Conservation (phyloP, 208 protist species). For the Wallacemonas sp. region DNA sequence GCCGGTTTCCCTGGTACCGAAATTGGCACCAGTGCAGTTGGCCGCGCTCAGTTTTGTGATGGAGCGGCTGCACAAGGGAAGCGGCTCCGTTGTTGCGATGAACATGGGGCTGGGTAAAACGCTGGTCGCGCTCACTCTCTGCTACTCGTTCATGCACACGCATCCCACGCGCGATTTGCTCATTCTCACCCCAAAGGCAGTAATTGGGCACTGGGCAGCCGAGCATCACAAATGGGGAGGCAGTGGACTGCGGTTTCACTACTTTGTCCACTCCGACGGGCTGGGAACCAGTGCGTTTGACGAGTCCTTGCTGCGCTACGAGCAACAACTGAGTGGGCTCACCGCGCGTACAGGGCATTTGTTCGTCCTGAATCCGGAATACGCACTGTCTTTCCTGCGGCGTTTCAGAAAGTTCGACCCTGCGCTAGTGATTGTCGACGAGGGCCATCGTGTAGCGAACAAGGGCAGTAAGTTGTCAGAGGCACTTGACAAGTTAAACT, state of each 20-base stretch:
- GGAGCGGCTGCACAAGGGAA: conserved; percentile 53
- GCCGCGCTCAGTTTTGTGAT: conserved; percentile 73
- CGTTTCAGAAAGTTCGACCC: conserved; percentile 59
- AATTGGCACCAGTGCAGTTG: conserved; percentile 70
- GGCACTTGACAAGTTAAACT: conserved; percentile 48
- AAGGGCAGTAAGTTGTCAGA: conserved; percentile 66
- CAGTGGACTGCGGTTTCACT: conserved; percentile 60
- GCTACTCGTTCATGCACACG: conserved; percentile 65
- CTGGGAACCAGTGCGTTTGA: conserved; percentile 44
- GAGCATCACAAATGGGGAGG: conserved; percentile 74
- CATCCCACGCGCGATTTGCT: conserved; percentile 56
- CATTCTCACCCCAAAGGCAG: conserved; percentile 78
- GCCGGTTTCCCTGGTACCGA: conserved; percentile 37
- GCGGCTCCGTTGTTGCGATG: conserved; percentile 81
- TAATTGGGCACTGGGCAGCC: conserved; percentile 75
- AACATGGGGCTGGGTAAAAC: conserved; percentile 93
- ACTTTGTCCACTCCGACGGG: conserved; percentile 66
- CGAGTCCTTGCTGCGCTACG: conserved; percentile 44
- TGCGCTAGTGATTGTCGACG: conserved; percentile 82
- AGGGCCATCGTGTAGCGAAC: conserved; percentile 78
- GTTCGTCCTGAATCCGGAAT: conserved; percentile 83
- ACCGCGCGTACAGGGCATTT: conserved; percentile 42
- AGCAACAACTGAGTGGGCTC: conserved; percentile 36
- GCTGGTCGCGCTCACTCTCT: conserved; percentile 75
- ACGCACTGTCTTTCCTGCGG: conserved; percentile 37